Base-by-base conservation (phyloP, 805 yeast species). In the Sungouiozyma ichnusensis region DNA sequence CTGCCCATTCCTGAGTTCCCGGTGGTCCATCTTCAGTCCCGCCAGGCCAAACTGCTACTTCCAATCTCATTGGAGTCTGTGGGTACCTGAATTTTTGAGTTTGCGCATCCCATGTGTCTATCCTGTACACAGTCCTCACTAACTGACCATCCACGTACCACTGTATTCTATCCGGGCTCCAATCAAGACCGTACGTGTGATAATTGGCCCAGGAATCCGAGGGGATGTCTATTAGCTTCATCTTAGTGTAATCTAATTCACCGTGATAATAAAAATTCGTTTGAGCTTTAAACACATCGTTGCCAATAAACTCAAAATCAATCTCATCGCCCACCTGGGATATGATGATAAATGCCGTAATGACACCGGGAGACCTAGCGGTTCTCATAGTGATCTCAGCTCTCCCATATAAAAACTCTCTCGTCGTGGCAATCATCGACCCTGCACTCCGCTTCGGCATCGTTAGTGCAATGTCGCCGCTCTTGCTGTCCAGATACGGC, bases 261-360 rank as follows among this genome's bases (percentile, higher is more conserved):
- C 94, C 96, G 54, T 81, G 80, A 55, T 74, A 76, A 66, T 83
- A 90, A 70, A 61, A 88, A 65, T 88, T 90, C 16, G 87, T 67
- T 68, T 88, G 92, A 0, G 81, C 85, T 33, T 60, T 53, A 19
- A 69, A 67, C 49, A 83, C 64, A 52, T 83, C 76, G 55, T 74
- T 73, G 39, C 97, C 97, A 44, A 86, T 77, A 46, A 81, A 80
- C 66, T 90, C 97, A 60, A 66, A 81, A 71, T 90, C 97, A 52
- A 88, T 74, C 68, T 90, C 97, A 66, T 88, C 97, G 67, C 86
- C 81, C 36, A 80, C 85, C 53, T 84, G 81, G 4, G 95, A 84
- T 61, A 79, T 81, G 38, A 85, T 62, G 55, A 87, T 87, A 52
- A 81, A 74, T 32, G 95, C 90, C 4, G 94, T 74, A 40, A 88